Base-by-base conservation (phyloP, 345 rosid genomes). In the Anacardium occidentale region DNA sequence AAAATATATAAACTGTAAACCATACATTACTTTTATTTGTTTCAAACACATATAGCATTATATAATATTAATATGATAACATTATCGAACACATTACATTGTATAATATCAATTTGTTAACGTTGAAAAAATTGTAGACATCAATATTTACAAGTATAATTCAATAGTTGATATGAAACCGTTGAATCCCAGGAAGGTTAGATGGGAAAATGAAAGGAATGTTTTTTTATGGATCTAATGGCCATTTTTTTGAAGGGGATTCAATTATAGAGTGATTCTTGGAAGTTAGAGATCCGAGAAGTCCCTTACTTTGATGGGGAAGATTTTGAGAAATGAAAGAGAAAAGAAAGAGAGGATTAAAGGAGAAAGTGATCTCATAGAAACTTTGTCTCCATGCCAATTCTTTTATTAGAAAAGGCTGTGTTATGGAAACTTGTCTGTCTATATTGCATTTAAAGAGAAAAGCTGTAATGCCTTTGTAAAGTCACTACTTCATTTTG, bases 271-370 rank as follows among this genome's bases (percentile, higher is more conserved):
- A 74, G 72, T 78, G 72, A 83, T 84, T 80, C 81, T 84, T 82
- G 80, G 72, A 69, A 70, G 84, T 68, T 72, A 66, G 78, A 76
- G 90, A 88, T 88, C 88, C 81, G 76, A 84, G 86, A 80, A 83
- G 73, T 85, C 83, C 83, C 89, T 88, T 88, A 83, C 90, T 88
- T 82, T 83, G 78, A 86, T 84, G 85, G 84, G 18, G 6, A 50
- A 78, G 72, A 68, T 54, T 71, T 56, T 73, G 67, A 64, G 74
- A 48, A 54, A 24, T 21, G n/a, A 45, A 22, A 9, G 32, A 9
- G 5, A 40, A 45, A 64, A 51, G 56, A 78, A 78, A 75, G 57
- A 65, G 62, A 42, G 69, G 83, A 76, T 83, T 75, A 52, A 54
- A 74, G 75, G 26, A 66, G 77, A 79, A 66, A 20, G 70, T 56